Conservation (phyloP, 2,329 filamentous ascomycete genomes). For the Fusarium sp. region DNA sequence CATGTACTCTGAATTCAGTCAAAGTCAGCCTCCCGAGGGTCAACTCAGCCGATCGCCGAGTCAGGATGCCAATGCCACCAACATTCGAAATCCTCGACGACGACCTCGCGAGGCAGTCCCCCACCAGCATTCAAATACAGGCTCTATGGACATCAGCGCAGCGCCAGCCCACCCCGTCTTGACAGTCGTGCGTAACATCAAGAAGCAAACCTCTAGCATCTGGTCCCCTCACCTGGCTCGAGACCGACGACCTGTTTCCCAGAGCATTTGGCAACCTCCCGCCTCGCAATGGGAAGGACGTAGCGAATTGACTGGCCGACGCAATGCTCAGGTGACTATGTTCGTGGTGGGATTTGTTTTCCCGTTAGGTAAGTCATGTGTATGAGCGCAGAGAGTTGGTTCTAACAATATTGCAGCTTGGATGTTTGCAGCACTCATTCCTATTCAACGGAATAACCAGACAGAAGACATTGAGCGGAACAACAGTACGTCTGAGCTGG, state of each 20-base stretch:
- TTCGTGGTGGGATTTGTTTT: conserved; percentile 84
- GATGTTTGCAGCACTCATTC: conserved; percentile 82
- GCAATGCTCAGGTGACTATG: conserved; percentile 79
- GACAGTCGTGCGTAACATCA: conserved; percentile 48
- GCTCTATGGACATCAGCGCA: conserved; percentile 61
- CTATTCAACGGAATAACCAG: conserved; percentile 71
- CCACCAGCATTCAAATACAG: conserved; percentile 33
- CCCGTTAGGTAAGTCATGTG: conserved; percentile 70
- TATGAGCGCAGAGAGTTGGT: not conserved
- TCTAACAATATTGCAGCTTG: conserved; percentile 66
- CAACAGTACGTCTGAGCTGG: conserved; percentile 56
- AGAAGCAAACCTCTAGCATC: conserved; percentile 69
- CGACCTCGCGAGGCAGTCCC: conserved; percentile 55
- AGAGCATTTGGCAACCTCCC: conserved; percentile 80
- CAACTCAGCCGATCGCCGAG: conserved; percentile 63
- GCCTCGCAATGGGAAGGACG: conserved; percentile 74
- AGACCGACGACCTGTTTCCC: conserved; percentile 70
- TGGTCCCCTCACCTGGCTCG: conserved; percentile 80
- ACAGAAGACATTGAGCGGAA: conserved; percentile 64
- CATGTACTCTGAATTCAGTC: conserved; percentile 60
- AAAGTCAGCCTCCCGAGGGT: conserved; percentile 62
- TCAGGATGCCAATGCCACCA: conserved; percentile 60
- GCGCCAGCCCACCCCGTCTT: conserved; percentile 48
- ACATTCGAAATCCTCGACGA: conserved; percentile 60
- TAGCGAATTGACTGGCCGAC: conserved; percentile 70